Percentiles rank a stretch among this genome's conserved stretches.
These are phyloP conservation scores for Porogramme epimiltina DNA, from an alignment of 1,284 basidiomycete species.

Conservation along the genomic window DNA sequence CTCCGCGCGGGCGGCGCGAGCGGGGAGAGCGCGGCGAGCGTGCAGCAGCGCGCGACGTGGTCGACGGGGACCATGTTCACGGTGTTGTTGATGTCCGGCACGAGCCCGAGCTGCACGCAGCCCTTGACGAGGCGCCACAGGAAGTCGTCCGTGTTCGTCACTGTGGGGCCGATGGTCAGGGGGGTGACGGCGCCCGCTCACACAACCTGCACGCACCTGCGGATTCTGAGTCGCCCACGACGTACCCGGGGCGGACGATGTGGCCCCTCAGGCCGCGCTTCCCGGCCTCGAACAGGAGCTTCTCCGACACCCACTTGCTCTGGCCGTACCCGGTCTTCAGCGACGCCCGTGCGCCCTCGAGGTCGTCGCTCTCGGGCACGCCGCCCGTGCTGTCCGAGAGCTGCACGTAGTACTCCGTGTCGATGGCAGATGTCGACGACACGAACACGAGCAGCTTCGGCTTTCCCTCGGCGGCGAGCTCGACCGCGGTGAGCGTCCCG, in stretches of 20 bases:
- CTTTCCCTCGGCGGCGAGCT: slow-evolving; percentile 76
- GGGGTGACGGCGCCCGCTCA: neutral
- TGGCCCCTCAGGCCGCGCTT: slow-evolving; percentile 85
- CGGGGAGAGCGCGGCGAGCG: slow-evolving; percentile 69
- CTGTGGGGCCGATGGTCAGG: slow-evolving; percentile 37
- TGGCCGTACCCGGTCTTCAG: slow-evolving; percentile 96
- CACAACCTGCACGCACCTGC: slow-evolving; percentile 75
- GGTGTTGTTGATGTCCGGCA: slow-evolving; percentile 98
- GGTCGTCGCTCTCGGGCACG: slow-evolving; percentile 86
- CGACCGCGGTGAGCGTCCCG: slow-evolving; percentile 83
- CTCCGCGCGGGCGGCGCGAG: slow-evolving; percentile 39
- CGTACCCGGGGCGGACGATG: slow-evolving; percentile 93
- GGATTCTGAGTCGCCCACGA: slow-evolving; percentile 89
- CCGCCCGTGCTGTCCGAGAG: slow-evolving; percentile 78
- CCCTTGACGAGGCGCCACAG: slow-evolving; percentile 98
- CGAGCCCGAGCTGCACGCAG: slow-evolving; percentile 92
- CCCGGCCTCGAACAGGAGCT: slow-evolving; percentile 90
- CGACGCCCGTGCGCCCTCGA: slow-evolving; percentile 81
- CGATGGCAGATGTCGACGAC: slow-evolving; percentile 92
- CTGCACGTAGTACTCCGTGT: slow-evolving; percentile 88
- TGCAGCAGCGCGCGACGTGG: slow-evolving; percentile 87
- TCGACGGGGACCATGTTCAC: slow-evolving; percentile 99
- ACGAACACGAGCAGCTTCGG: slow-evolving; percentile 90
- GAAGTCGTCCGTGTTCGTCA: slow-evolving; percentile 99
- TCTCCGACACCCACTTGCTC: slow-evolving; percentile 98